Conservation (phyloP, 441 rosid species). For the Croton laevigatus region DNA sequence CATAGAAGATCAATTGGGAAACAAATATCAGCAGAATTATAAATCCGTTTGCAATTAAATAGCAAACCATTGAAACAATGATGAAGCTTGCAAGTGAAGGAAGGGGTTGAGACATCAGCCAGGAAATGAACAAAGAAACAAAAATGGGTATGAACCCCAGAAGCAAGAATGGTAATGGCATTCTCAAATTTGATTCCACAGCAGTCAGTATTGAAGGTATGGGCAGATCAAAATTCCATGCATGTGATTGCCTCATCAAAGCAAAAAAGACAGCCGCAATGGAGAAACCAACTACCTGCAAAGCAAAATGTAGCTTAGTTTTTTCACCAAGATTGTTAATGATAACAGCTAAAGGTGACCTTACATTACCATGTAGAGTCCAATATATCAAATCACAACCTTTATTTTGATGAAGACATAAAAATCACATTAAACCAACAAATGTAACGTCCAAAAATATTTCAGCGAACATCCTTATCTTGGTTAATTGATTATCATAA, state of each 20-base stretch:
- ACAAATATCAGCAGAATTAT: constrained; percentile 52
- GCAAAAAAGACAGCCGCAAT: constrained; percentile 66
- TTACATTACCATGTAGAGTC: neutral
- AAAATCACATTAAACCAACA: neutral
- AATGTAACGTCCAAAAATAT: neutral
- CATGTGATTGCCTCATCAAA: constrained; percentile 78
- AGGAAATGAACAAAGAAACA: constrained; percentile 54
- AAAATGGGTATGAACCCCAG: constrained; percentile 57
- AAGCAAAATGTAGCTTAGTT: constrained; percentile 2
- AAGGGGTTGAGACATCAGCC: constrained; percentile 63
- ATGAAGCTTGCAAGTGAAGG: constrained; percentile 73
- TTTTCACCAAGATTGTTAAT: neutral
- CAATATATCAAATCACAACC: neutral
- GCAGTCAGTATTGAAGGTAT: constrained; percentile 74
- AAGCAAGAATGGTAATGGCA: constrained; percentile 68
- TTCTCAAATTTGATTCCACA: constrained; percentile 73
- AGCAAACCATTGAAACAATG: constrained; percentile 61
- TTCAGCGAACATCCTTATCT: neutral
- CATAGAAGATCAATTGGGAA: constrained; percentile 71
- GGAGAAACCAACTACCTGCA: constrained; percentile 68
- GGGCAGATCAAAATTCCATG: constrained; percentile 66
- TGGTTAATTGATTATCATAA: too few species aligned
- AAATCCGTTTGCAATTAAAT: constrained; percentile 72
- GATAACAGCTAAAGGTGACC: constrained; percentile 3
- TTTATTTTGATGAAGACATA: constrained; percentile 10